Conservation (phyloP, 2,329 filamentous ascomycete species). For the Aspergillus sp. region DNA sequence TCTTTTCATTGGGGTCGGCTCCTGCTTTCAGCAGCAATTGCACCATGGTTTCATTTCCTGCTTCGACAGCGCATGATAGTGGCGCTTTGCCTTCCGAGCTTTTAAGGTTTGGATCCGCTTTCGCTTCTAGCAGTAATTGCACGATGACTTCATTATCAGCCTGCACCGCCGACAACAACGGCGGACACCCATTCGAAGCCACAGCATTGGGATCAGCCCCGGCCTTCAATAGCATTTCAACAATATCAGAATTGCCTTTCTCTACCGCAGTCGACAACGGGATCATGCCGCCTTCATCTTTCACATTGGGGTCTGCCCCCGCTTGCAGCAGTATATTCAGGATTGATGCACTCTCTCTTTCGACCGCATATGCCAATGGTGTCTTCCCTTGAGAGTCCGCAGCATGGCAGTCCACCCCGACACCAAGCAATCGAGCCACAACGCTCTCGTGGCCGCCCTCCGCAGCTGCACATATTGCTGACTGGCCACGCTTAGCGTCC, state of each 20-base stretch:
- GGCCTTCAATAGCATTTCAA: constrained; percentile 23
- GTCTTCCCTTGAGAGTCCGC: constrained; percentile 20
- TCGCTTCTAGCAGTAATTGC: constrained; percentile 21
- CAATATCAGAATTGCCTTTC: constrained; percentile 23
- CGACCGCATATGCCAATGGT: constrained; percentile 21
- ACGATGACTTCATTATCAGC: constrained; percentile 24
- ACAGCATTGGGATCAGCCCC: constrained; percentile 16
- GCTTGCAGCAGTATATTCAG: constrained; percentile 19
- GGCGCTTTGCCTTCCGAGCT: constrained; percentile 16
- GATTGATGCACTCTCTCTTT: constrained; percentile 15
- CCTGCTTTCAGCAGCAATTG: constrained; percentile 20
- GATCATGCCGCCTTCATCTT: constrained; percentile 17
- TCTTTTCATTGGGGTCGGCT: constrained; percentile 13
- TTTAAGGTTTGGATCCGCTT: constrained; percentile 15
- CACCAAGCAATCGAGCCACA: constrained; percentile 13
- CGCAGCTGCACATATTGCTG: constrained; percentile 22
- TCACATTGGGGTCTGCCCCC: constrained; percentile 16
- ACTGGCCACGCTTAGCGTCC: constrained; percentile 15
- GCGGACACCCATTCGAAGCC: constrained; percentile 13
- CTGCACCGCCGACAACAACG: constrained; percentile 19
- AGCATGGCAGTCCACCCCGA: constrained; percentile 17
- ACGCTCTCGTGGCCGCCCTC: constrained; percentile 21
- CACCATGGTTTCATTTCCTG: constrained; percentile 20
- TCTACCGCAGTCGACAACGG: constrained; percentile 20
- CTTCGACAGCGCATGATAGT: constrained; percentile 19